phyloP scores from a whole-genome alignment of 768 basidiomycete species.

The Ramaria rubella region DNA sequence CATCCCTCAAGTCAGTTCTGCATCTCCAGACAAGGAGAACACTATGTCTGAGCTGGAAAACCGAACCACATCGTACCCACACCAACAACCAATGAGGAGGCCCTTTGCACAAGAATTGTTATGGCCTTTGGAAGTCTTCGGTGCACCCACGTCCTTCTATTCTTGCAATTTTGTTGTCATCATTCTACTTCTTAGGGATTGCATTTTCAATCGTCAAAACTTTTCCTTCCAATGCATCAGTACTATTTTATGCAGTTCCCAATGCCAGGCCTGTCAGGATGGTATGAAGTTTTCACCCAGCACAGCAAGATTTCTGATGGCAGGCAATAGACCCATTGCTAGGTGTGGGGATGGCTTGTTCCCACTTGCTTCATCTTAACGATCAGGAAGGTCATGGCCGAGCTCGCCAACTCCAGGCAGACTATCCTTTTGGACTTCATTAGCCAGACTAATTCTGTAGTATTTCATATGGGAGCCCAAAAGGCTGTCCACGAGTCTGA shows the following conservation, averaged over 20 bases:
- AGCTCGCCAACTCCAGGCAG: constrained; percentile 72
- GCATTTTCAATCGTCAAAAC: constrained; percentile 21
- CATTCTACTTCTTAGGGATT: constrained; percentile 9
- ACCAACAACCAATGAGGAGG: constrained; percentile 21
- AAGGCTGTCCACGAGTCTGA: no score
- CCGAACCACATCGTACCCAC: no score
- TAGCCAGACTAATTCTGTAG: constrained; percentile 5
- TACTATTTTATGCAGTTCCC: constrained; percentile 44
- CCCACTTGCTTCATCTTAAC: constrained; percentile 56
- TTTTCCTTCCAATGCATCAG: constrained; percentile 15
- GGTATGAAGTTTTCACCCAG: constrained; percentile 23
- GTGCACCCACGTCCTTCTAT: neutral
- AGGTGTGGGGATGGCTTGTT: constrained; percentile 50
- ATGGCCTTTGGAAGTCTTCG: constrained; percentile 27
- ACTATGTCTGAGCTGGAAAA: neutral
- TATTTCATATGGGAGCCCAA: neutral
- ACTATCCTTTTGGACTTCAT: constrained; percentile 67
- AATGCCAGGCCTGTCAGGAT: constrained; percentile 41
- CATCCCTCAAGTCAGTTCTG: no score
- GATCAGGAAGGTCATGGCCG: constrained; percentile 62
- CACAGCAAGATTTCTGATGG: neutral
- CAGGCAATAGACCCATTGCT: neutral
- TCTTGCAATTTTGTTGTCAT: neutral
- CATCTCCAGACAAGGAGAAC: no score
- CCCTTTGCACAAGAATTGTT: constrained; percentile 34